Percentiles rank a stretch among this genome's conserved stretches.
Evolutionary conservation across 1,284 basidiomycete species (phyloP).

Genomic region (Moesziomyces sp.): DNA sequence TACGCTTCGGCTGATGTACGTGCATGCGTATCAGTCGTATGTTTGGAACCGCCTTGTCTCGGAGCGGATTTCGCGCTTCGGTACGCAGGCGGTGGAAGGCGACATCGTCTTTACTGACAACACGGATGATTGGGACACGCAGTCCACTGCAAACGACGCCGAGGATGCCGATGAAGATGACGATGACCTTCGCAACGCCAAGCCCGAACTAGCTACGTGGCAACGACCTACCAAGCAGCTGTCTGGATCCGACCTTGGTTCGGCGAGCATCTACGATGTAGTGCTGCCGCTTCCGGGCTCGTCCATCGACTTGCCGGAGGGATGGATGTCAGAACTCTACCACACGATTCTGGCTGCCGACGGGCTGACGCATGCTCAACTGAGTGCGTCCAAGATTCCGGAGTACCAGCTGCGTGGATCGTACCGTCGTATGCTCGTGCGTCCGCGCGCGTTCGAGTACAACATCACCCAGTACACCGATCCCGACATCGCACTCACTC

Average conservation of each 20-base stretch:
- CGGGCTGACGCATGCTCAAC: conserved; percentile 86
- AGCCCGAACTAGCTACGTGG: conserved; percentile 43
- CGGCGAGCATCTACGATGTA: conserved; percentile 83
- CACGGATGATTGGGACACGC: conserved; percentile 14
- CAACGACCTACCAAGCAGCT: conserved; percentile 78
- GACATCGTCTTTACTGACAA: conserved; percentile 72
- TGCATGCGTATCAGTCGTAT: conserved; percentile 98
- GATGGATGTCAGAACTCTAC: conserved; percentile 83
- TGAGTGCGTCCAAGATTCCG: conserved; percentile 72
- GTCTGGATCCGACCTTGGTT: conserved; percentile 77
- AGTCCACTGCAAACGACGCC: not conserved
- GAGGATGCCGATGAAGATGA: conserved; percentile 15
- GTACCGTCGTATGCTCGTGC: conserved; percentile 88
- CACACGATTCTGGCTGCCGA: conserved; percentile 82
- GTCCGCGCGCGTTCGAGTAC: conserved; percentile 84
- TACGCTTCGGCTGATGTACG: conserved; percentile 95
- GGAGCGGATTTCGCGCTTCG: conserved; percentile 84
- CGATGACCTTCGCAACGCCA: conserved; percentile 23
- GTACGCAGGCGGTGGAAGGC: conserved; percentile 82
- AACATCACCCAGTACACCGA: conserved; percentile 87
- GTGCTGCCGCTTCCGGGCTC: conserved; percentile 94
- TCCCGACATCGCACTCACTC: conserved; percentile 87
- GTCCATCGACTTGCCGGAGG: conserved; percentile 88
- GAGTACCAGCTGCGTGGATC: conserved; percentile 92
- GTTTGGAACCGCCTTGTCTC: conserved; percentile 97